A percentile compares a stretch with the other conserved stretches of the same genome.
Conservation (phyloP, 345 rosid species). For the Dovyalis caffra region DNA sequence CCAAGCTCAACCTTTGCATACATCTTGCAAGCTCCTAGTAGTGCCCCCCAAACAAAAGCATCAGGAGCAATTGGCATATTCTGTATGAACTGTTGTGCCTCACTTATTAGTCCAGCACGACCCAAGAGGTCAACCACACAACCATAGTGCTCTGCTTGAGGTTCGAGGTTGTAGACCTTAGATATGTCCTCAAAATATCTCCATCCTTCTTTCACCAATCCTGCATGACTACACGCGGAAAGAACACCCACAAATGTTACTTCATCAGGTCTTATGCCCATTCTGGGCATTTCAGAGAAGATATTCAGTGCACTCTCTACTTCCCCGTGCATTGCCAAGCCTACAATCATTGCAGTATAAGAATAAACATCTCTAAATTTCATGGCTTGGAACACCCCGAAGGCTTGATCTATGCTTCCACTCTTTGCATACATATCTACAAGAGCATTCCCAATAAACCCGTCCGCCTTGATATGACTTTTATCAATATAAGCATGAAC, state of each 20-base stretch:
- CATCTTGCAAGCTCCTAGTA: slow-evolving; percentile 50
- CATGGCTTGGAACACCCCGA: slow-evolving; percentile 39
- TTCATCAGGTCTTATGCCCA: slow-evolving; percentile 41
- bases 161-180: slow-evolving; percentile 40
- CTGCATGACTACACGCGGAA: slow-evolving; percentile 54
- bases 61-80: slow-evolving; percentile 49
- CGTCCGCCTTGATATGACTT: slow-evolving; percentile 36
- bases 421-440: slow-evolving; percentile 65
- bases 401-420: slow-evolving; percentile 43
- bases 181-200: slow-evolving; percentile 49
- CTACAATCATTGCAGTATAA: slow-evolving; percentile 50
- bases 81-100: slow-evolving; percentile 40
- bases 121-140: slow-evolving; percentile 63
- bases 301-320: slow-evolving; percentile 33
- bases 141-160: slow-evolving; percentile 52
- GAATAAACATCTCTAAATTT: slow-evolving; percentile 44
- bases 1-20: slow-evolving; percentile 49
- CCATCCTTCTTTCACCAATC: slow-evolving; percentile 44
- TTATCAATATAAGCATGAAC: slow-evolving; percentile 44
- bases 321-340: slow-evolving; percentile 55
- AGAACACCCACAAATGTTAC: slow-evolving; percentile 57
- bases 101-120: slow-evolving; percentile 44
- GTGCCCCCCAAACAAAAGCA: slow-evolving; percentile 54
- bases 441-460: slow-evolving; percentile 46
- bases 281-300: slow-evolving; percentile 44